Evolutionary conservation across 1,139 yeast genomes (phyloP), one percentile per base, ranked within the genome.

Genomic region (Yamadazyma epiphylla): DNA sequence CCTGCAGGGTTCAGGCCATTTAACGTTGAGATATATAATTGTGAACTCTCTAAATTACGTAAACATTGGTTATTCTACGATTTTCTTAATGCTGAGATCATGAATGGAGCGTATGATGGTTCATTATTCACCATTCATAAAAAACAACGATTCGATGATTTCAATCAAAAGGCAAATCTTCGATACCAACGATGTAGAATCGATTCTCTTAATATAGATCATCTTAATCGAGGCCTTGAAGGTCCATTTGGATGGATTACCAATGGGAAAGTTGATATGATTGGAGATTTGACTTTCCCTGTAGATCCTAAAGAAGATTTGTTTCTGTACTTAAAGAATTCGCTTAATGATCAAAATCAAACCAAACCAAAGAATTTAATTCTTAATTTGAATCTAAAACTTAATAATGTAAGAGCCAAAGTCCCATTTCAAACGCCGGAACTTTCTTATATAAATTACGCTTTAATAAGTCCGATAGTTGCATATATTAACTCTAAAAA

Each of bases 191-290:
- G 96, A 27, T 67, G 86, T 39, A 63, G 97, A 35, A 82, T 89
- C 25, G 97, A 91, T 50, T 79, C 87, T 12, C 74, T 91, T 31
- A 81, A 79, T 47, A 74, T 91, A 24, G 95, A 89, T 45, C 98
- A 91, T 57, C 62, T 91, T 39, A 91, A 91, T 50, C 74, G 85
- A 1, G 97, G 97, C 0, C 70, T 86, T 31, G 81, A 80, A 32
- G 98, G 98, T 0, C 96, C 97, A 5, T 86, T 91, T 57, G 96
- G 97, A 3, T 91, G 98, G 98, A 89, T 91, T 34, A 80, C 87
- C 6, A 72, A 74, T 38, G 98, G 98, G 5, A 78, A 78, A 35
- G 97, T 89, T 13, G 96, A 91, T 55, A 82, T 91, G 80, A 62
- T 85, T 41, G 96, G 96, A 6, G 96, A 91, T 51, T 77, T 89